Percentiles rank a stretch among this genome's conserved stretches.
phyloP scores from a whole-genome alignment of 371 early-diverging fungal species.

The Rhizopus delemar region DNA sequence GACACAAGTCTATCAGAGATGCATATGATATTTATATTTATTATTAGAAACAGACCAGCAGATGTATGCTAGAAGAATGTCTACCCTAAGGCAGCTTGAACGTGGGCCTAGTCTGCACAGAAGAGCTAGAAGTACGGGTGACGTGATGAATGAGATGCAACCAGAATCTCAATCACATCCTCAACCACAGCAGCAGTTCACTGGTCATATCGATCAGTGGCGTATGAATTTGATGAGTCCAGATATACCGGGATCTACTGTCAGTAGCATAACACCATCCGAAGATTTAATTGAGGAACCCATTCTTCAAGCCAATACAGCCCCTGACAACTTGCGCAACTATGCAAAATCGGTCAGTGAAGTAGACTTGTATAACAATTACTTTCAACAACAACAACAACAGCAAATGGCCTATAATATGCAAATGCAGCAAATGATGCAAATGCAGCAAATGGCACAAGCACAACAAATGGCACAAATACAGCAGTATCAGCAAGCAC shows the following conservation, averaged over 20 bases:
- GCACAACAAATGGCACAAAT: constrained; percentile 29
- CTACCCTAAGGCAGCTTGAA: constrained; percentile 32
- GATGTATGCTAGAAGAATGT: constrained; percentile 28
- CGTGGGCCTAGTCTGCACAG: constrained; percentile 32
- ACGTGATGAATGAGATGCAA: constrained; percentile 10
- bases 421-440: constrained; percentile 36
- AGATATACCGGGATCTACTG: constrained; percentile 15
- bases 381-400: constrained; percentile 16
- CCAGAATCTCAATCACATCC: not conserved
- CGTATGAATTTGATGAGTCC: constrained; percentile 23
- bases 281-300: constrained; percentile 21
- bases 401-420: constrained; percentile 29
- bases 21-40: not conserved
- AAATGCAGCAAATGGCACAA: constrained; percentile 39
- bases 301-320: constrained; percentile 3
- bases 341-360: constrained; percentile 33
- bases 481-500: constrained; percentile 24
- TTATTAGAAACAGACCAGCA: constrained; percentile 14
- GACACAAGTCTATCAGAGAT: not conserved
- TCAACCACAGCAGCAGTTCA: not conserved
- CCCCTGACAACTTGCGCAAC: not conserved
- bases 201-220: constrained; percentile 31
- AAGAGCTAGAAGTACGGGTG: constrained; percentile 30
- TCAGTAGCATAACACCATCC: constrained; percentile 3
- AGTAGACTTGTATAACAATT: constrained; percentile 37